Evolutionary conservation across 1,284 basidiomycete genomes (phyloP), one percentile per base, ranked within the genome.

Genomic region (Leccinum huronense): DNA sequence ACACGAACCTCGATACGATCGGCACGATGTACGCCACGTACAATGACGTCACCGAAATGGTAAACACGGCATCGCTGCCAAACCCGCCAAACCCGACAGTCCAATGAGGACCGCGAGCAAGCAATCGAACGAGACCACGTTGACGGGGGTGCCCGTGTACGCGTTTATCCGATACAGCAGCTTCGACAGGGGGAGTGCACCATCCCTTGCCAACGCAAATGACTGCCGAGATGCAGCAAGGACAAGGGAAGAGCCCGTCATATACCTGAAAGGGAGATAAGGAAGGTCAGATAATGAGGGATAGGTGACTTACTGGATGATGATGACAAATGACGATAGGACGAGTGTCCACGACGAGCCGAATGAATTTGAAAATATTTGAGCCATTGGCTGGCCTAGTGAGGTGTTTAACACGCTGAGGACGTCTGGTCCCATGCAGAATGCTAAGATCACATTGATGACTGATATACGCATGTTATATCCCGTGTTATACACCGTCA

Each of bases 1-100:
- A n/a, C 71, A 63, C 61, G 45, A 75, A 72, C 51, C 71, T 68
- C 9, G 71, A 64, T 5, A 63, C 65, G 40, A 77, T 72, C 0
- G 76, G 72, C 6, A 66, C 68, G 3, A 62, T 62, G 59, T 71
- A 78, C 14, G 71, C 64, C 10, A 71, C 57, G 40, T 67, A 75
- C 10, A 42, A 16, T 3, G 65, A 65, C 30, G 66, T 68, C 5
- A 70, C 64, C 2, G 66, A 36, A 8, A 73, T 66, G 6, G 75
- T 64, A 64, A 75, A 77, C 5, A 78, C 66, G 6, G 77, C 75
- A 76, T 71, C 3, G 77, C 75, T 5, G 65, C 65, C 1, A 66
- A 42, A n/a, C 73, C 70, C 1, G 67, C 63, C 6, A 77, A 69
- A 1, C 70, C 64, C n/a, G 77, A 55, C 16, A 77, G 61, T 34